Evolutionary conservation across 2,329 filamentous ascomycete genomes (phyloP), one percentile per base, ranked within the genome.

Genomic region (Trichoderma sp.): DNA sequence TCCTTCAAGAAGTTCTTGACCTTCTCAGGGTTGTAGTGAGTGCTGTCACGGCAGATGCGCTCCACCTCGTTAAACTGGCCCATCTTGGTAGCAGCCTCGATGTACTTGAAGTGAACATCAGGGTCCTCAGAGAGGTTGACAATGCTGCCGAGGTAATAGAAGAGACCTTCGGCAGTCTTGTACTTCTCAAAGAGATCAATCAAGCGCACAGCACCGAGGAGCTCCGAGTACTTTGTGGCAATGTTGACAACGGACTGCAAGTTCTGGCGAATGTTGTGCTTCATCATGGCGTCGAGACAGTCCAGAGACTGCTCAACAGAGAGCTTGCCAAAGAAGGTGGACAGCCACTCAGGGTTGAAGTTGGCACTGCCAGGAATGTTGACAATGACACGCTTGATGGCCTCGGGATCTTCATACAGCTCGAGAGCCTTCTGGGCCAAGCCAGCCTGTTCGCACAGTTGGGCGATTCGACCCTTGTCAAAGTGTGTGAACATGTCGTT

Each of bases 1-100:
- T 99, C 97, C 85, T 99, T 99, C 73, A 99, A 86, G 89, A 98
- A 99, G 85, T 99, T 99, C 88, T 98, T 98, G 71, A 98, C 94
- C 86, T 97, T 97, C 82, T 98, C 94, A 0, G 94, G 88, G 81
- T 98, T 95, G 84, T 94, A 95, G 79, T 88, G 88, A 81, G 92
- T 94, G 87, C 92, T 97, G 81, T 99, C 96, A 73, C 97, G 91
- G 85, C 95, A 98, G 78, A 99, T 95, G 69, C 96, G 93, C 87
- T 99, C 95, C 23, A 99, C 96, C 80, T 99, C 96, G 75, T 93
- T 95, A 79, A 97, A 90, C 82, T 99, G 95, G 34, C 92, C 91
- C 89, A 97, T 97, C 79, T 91, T 93, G 28, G 95, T 97, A 36
- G 97, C 96, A 70, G 96, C 94, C 84, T 99, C 95, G 72, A 99